Conservation (phyloP, 495 filamentous ascomycete genomes). For the Lineolata rhizophorae region DNA sequence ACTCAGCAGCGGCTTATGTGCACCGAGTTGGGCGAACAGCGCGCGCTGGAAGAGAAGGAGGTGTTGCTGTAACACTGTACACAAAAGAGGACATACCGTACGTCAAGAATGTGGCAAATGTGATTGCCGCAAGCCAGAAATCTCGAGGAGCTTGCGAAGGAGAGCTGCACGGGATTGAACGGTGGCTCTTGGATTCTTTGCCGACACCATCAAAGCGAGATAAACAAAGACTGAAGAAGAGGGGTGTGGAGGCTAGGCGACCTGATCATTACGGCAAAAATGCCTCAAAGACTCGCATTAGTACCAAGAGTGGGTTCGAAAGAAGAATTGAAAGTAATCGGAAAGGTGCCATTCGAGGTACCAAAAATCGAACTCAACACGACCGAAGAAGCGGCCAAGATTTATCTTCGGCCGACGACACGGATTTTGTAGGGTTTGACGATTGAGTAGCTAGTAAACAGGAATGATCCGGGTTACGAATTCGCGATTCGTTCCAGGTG, state of each 20-base stretch:
- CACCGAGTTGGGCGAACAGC: constrained; percentile 88
- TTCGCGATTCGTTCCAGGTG: too few relatives aligned
- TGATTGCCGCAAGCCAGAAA: constrained; percentile 68
- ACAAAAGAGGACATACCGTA: constrained; percentile 85
- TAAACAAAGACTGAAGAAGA: constrained; percentile 58
- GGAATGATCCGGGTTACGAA: too few relatives aligned
- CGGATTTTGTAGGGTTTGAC: constrained; percentile 47
- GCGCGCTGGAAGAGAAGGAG: constrained; percentile 66
- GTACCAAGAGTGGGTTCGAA: constrained; percentile 83
- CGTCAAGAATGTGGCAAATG: constrained; percentile 78
- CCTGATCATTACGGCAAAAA: constrained; percentile 19
- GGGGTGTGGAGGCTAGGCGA: constrained; percentile 60
- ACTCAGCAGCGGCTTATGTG: constrained; percentile 68
- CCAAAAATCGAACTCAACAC: constrained; percentile 32
- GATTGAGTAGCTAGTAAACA: too few relatives aligned
- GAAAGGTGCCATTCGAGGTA: constrained; percentile 50
- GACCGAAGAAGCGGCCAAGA: constrained; percentile 16
- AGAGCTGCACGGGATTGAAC: constrained; percentile 32
- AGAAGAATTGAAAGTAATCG: constrained; percentile 52
- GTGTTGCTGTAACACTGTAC: constrained; percentile 83
- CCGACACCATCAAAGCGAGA: constrained; percentile 64
- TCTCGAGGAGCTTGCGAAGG: constrained; percentile 18
- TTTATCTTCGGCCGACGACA: constrained; percentile 19
- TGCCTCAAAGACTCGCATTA: constrained; percentile 41
- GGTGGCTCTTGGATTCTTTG: constrained; percentile 77